A percentile compares a stretch with the other conserved stretches of the same genome.
These are phyloP conservation scores for Rhizodiscina lignyota DNA, from an alignment of 495 filamentous ascomycete genomes.

Conservation along the genomic window DNA sequence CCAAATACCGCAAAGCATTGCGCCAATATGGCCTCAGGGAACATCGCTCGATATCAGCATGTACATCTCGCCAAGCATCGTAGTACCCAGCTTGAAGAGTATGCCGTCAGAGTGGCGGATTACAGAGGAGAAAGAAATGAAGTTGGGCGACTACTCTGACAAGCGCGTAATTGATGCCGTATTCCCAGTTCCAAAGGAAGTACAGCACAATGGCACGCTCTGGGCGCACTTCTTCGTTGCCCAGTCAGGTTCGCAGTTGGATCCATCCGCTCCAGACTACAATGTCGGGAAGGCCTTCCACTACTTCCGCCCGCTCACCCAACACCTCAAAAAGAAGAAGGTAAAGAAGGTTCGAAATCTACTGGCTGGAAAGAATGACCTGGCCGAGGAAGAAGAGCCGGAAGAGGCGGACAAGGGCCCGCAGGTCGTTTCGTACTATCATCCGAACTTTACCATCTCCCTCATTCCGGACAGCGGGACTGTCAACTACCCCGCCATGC, in stretches of 20 bases:
- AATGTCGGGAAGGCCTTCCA: slow-evolving; percentile 61
- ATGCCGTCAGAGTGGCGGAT: slow-evolving; percentile 41
- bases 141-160: slow-evolving; percentile 66
- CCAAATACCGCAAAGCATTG: slow-evolving; percentile 54
- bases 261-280: slow-evolving; percentile 55
- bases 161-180: slow-evolving; percentile 59
- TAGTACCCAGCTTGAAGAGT: slow-evolving; percentile 46
- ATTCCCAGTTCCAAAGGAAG: slow-evolving; percentile 58
- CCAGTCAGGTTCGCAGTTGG: slow-evolving; percentile 52
- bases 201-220: slow-evolving; percentile 83
- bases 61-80: slow-evolving; percentile 62
- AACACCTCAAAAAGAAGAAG: slow-evolving; percentile 87
- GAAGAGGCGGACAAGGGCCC: slow-evolving; percentile 36
- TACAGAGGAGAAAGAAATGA: slow-evolving; percentile 64
- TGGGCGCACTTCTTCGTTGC: slow-evolving; percentile 88
- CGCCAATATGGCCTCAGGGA: slow-evolving; percentile 75
- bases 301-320: slow-evolving; percentile 70
- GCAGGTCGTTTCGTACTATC: slow-evolving; percentile 71
- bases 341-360: slow-evolving; percentile 78
- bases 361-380: slow-evolving; percentile 40
- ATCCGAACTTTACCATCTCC: slow-evolving; percentile 83
- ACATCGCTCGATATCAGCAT: slow-evolving; percentile 68
- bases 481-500: slow-evolving; percentile 44
- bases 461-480: slow-evolving; percentile 69
- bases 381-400: slow-evolving; percentile 23